Conservation (phyloP, 1,139 yeast species). For the Taphrina flavorubra region DNA sequence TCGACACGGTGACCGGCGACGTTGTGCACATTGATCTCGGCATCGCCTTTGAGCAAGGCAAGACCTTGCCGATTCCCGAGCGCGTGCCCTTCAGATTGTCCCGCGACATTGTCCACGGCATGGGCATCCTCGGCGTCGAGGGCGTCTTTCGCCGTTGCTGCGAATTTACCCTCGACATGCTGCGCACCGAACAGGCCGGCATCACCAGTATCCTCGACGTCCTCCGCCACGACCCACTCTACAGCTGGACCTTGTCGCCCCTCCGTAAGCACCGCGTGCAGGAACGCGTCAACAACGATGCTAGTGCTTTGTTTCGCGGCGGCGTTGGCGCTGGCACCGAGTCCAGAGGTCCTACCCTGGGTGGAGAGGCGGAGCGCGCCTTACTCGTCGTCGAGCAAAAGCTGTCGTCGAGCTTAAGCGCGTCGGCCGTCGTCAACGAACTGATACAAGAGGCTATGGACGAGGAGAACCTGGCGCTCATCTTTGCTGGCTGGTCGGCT, state of each 20-base stretch:
- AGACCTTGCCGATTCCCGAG: conserved; percentile 82
- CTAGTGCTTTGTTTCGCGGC: neutral
- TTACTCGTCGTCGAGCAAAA: conserved; percentile 74
- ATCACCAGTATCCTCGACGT: conserved; percentile 85
- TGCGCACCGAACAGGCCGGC: conserved; percentile 69
- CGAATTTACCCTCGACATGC: conserved; percentile 72
- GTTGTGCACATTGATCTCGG: conserved; percentile 96
- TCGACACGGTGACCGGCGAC: conserved; percentile 82
- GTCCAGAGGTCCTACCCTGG: conserved; percentile 48
- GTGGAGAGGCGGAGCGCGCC: conserved; percentile 81
- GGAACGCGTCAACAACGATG: conserved; percentile 47
- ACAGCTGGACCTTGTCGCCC: conserved; percentile 50
- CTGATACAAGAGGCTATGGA: conserved; percentile 78
- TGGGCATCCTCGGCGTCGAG: conserved; percentile 80
- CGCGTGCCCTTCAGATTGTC: conserved; percentile 91
- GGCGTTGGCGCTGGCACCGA: neutral
- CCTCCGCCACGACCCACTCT: conserved; percentile 83
- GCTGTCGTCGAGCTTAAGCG: conserved; percentile 72
- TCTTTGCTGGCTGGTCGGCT: conserved; percentile 80
- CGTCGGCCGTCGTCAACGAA: conserved; percentile 83
- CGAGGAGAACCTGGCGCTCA: conserved; percentile 68
- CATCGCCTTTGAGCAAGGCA: conserved; percentile 89
- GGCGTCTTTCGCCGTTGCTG: conserved; percentile 77
- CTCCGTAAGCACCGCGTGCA: conserved; percentile 61
- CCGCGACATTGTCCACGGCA: conserved; percentile 87